Evolutionary conservation across 106 monocot species (phyloP).

Genomic region (Phalaenopsis aphrodite): DNA sequence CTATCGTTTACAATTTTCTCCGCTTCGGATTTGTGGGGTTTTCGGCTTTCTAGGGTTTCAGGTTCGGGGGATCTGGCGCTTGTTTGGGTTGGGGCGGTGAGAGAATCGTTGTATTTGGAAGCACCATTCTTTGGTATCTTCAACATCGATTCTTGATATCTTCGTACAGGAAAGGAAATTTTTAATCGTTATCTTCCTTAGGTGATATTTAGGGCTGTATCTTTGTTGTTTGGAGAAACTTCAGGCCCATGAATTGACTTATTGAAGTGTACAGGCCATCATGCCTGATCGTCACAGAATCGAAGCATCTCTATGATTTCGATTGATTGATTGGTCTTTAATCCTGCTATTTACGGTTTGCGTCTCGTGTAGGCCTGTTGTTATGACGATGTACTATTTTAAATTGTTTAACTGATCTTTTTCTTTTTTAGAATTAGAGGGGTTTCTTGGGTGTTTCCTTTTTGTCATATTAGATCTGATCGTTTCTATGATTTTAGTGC

Average conservation of each 20-base stretch:
- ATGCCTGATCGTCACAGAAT: not conserved
- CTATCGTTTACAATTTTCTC: not conserved
- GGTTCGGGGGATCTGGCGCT: not conserved
- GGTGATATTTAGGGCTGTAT: not conserved
- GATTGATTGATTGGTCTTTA: not conserved
- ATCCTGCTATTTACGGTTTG: not conserved
- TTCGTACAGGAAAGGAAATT: not conserved
- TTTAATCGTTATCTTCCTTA: not conserved
- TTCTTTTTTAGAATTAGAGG: not conserved
- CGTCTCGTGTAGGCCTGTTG: not conserved
- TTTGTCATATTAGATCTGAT: not conserved
- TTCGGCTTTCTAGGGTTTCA: constrained; percentile 1
- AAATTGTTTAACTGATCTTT: constrained; percentile 1
- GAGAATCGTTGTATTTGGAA: not conserved
- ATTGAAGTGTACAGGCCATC: not conserved
- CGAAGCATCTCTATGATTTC: not conserved
- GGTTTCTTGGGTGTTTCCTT: not conserved
- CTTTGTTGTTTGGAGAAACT: not conserved
- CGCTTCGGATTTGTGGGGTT: constrained; percentile 1
- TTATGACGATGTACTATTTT: not conserved
- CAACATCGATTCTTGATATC: not conserved
- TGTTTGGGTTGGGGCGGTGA: not conserved
- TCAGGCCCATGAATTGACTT: not conserved
- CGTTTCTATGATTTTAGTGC: not conserved
- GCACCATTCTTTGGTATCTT: not conserved